Percentiles rank a stretch among this genome's conserved stretches.
phyloP scores from a whole-genome alignment of 225 moss, liverwort and hornwort genomes.

The Thuidium tamariscinum region DNA sequence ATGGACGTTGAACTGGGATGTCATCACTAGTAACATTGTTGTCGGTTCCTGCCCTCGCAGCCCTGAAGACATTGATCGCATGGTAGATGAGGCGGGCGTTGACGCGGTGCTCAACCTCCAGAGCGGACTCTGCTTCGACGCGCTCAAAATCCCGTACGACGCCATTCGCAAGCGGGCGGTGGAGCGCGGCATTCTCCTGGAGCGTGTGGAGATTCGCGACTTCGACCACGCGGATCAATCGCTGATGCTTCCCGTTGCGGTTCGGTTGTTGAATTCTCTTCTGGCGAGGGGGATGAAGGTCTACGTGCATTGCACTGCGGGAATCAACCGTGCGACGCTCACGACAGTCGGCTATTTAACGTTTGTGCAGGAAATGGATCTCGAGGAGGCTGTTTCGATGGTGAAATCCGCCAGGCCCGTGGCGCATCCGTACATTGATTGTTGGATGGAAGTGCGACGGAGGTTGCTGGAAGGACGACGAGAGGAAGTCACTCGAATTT shows the following conservation, averaged over 20 bases:
- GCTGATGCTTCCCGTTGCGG: slow-evolving; percentile 45
- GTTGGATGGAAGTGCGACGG: slow-evolving; percentile 40
- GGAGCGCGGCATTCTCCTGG: slow-evolving; percentile 36
- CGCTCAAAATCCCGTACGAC: slow-evolving; percentile 41
- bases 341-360: slow-evolving; percentile 40
- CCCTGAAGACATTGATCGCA: slow-evolving; percentile 32
- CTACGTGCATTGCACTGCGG: slow-evolving; percentile 55
- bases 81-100: slow-evolving; percentile 47
- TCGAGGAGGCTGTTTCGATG: slow-evolving; percentile 18
- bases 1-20: slow-evolving; percentile 45
- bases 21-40: slow-evolving; percentile 18
- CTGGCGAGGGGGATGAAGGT: slow-evolving; percentile 40
- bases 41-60: slow-evolving; percentile 53
- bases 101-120: slow-evolving; percentile 52
- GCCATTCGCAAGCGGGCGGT: slow-evolving; percentile 38
- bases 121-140: slow-evolving; percentile 44
- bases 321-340: slow-evolving; percentile 45
- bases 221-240: slow-evolving; percentile 54
- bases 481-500: slow-evolving; percentile 23
- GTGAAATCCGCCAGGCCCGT: slow-evolving; percentile 38
- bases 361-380: slow-evolving; percentile 37
- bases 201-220: slow-evolving; percentile 52
- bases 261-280: slow-evolving; percentile 32
- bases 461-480: slow-evolving; percentile 34
- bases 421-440: slow-evolving; percentile 52